These are phyloP conservation scores for Mortierella sp. DNA, from an alignment of 371 early-diverging fungal species.

Conservation along the genomic window DNA sequence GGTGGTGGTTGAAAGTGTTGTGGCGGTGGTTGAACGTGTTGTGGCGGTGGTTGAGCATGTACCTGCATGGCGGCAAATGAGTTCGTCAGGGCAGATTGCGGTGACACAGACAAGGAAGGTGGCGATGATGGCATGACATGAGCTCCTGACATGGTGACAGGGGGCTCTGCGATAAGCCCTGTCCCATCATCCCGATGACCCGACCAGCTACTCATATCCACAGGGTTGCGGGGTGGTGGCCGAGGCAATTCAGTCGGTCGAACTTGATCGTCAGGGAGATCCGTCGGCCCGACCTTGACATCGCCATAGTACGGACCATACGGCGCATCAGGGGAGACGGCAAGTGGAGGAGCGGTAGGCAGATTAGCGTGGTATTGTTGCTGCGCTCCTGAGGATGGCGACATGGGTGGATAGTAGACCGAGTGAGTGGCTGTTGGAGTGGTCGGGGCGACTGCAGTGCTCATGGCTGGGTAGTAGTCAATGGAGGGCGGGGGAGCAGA, in stretches of 20 bases:
- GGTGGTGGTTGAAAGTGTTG: background rate
- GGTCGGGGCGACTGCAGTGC: background rate
- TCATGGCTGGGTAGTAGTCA: constrained; percentile 16
- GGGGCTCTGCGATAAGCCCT: too few relatives aligned
- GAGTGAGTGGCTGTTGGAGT: background rate
- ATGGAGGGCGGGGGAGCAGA: constrained; percentile 10
- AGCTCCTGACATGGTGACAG: too few relatives aligned
- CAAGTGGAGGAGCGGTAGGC: constrained; percentile 7
- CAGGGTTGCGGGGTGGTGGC: too few relatives aligned
- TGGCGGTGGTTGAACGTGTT: background rate
- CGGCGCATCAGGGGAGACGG: background rate
- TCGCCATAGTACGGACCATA: background rate
- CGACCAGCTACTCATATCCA: too few relatives aligned
- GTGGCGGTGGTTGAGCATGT: too few relatives aligned
- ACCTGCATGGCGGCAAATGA: too few relatives aligned
- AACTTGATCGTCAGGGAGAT: too few relatives aligned
- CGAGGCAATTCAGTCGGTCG: too few relatives aligned
- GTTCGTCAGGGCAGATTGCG: too few relatives aligned
- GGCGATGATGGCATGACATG: too few relatives aligned
- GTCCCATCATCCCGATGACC: too few relatives aligned
- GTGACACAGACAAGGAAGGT: too few relatives aligned
- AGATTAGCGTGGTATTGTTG: constrained; percentile 13
- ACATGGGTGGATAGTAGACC: constrained; percentile 1
- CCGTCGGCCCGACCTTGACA: background rate
- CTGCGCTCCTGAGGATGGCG: background rate